Evolutionary conservation across 371 early-diverging fungal genomes (phyloP).

Genomic region (Vairimorpha apis): DNA sequence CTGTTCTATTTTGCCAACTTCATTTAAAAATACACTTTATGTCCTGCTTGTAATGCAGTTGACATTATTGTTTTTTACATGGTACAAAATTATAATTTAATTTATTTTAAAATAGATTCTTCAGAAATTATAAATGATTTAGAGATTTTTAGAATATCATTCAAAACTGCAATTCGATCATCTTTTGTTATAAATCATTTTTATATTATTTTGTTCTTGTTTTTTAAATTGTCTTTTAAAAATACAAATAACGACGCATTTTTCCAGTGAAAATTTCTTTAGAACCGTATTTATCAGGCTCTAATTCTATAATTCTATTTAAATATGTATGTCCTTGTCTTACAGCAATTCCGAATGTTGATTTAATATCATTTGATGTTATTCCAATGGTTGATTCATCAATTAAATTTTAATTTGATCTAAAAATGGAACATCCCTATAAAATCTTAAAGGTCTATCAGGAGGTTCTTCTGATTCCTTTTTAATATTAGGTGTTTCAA

Average conservation of each 20-base stretch:
- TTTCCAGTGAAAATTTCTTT: slow-evolving; percentile 13
- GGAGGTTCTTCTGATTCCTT: not conserved
- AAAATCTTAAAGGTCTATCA: not conserved
- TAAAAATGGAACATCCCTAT: slow-evolving; percentile 27
- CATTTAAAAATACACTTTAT: not conserved
- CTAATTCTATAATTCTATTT: slow-evolving; percentile 29
- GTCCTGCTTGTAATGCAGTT: slow-evolving; percentile 25
- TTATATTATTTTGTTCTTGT: not conserved
- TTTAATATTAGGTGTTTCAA: not conserved
- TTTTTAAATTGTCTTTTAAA: not conserved
- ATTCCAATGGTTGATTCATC: slow-evolving; percentile 5
- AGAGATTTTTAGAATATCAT: slow-evolving; percentile 28
- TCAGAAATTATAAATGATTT: slow-evolving; percentile 33
- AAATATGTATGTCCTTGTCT: slow-evolving; percentile 31
- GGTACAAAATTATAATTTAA: slow-evolving; percentile 33
- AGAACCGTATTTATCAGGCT: not conserved
- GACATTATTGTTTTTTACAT: slow-evolving; percentile 52
- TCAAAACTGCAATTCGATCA: slow-evolving; percentile 41
- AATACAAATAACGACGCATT: slow-evolving; percentile 1
- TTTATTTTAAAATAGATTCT: slow-evolving; percentile 20
- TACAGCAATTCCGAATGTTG: slow-evolving; percentile 31
- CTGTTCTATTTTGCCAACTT: not conserved
- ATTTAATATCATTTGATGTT: slow-evolving; percentile 36
- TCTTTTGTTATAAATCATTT: slow-evolving; percentile 18
- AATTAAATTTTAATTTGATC: slow-evolving; percentile 28